A percentile compares a stretch with the other conserved stretches of the same genome.
Evolutionary conservation across 148 eudicot genomes (phyloP).

Genomic region (Silene uniflora): DNA sequence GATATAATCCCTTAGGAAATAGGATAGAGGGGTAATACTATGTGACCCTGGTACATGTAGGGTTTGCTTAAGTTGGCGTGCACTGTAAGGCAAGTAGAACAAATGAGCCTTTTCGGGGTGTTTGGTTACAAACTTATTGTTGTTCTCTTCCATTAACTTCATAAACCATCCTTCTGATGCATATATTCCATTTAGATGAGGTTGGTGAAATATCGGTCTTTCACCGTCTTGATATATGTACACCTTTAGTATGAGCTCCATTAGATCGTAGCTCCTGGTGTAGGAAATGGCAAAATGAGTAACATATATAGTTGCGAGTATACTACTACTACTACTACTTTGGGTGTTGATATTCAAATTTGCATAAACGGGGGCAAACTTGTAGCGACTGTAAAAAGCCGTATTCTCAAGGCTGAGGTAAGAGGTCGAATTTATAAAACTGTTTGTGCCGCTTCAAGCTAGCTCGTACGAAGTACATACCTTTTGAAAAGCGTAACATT

Average conservation of each 20-base stretch:
- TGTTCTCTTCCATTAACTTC: constrained; percentile 66
- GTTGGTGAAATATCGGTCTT: constrained; percentile 65
- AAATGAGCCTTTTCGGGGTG: constrained; percentile 84
- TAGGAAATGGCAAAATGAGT: no score
- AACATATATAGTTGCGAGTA: neutral
- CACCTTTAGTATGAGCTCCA: constrained; percentile 86
- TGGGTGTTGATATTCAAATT: neutral
- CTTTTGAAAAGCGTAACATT: constrained; percentile 69
- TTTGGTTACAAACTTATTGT: constrained; percentile 66
- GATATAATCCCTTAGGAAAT: constrained; percentile 72
- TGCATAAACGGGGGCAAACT: no score
- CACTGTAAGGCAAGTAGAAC: constrained; percentile 85
- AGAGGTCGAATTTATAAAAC: no score
- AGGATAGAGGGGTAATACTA: constrained; percentile 51
- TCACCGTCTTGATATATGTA: constrained; percentile 74
- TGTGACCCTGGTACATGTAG: constrained; percentile 59
- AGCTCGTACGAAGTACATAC: constrained; percentile 28
- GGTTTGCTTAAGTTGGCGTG: constrained; percentile 63
- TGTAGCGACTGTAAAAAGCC: no score
- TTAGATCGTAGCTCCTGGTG: constrained; percentile 84
- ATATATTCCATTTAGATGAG: constrained; percentile 72
- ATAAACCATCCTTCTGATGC: constrained; percentile 98
- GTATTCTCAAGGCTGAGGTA: no score
- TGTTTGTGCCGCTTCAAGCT: no score
- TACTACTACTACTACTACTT: no score